phyloP scores from a whole-genome alignment of 352 stramenopile genomes.

The Pythium phragmitis region DNA sequence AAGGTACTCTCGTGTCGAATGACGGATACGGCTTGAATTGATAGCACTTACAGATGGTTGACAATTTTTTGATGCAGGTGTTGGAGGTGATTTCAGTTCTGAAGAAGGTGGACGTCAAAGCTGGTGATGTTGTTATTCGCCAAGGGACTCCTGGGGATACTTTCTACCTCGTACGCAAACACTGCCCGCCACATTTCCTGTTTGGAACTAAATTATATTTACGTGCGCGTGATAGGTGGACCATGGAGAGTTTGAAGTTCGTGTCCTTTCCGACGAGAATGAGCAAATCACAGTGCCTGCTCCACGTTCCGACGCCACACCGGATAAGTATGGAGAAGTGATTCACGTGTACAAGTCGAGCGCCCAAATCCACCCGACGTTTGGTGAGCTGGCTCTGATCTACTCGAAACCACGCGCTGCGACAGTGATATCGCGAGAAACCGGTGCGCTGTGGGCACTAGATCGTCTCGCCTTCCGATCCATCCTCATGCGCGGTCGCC shows the following conservation, averaged over 20 bases:
- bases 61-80: conserved; percentile 34
- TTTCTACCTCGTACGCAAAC: conserved; percentile 89
- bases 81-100: conserved; percentile 88
- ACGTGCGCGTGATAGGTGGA: conserved; percentile 48
- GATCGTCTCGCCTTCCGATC: conserved; percentile 92
- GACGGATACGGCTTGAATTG: neutral
- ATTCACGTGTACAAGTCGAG: conserved; percentile 75
- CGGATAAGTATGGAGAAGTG: conserved; percentile 57
- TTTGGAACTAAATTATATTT: neutral
- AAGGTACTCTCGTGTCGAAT: conserved; percentile 36
- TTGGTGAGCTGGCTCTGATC: conserved; percentile 87
- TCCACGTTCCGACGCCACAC: conserved; percentile 2
- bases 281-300: conserved; percentile 7
- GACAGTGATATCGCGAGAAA: conserved; percentile 62
- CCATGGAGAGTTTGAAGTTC: conserved; percentile 76
- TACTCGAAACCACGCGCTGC: conserved; percentile 81
- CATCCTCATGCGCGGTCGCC: conserved; percentile 88
- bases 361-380: conserved; percentile 65
- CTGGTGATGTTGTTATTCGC: conserved; percentile 89
- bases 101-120: conserved; percentile 75
- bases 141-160: conserved; percentile 92
- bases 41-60: neutral
- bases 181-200: neutral
- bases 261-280: conserved; percentile 42
- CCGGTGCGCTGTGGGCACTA: conserved; percentile 87